Evolutionary conservation across 352 stramenopile genomes (phyloP).

Genomic region (Phytophthora multivora): DNA sequence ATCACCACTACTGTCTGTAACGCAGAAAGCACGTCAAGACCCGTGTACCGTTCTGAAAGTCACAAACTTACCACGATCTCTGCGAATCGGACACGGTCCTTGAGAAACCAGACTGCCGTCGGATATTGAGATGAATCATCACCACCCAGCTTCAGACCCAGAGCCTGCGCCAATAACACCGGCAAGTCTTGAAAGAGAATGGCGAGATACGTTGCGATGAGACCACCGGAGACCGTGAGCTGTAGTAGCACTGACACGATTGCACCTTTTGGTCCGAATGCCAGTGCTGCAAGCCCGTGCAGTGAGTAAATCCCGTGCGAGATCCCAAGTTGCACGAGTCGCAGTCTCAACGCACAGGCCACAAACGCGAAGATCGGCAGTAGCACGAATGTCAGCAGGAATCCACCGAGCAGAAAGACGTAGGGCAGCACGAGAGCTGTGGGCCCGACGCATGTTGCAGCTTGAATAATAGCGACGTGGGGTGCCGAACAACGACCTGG

Average conservation of each 20-base stretch:
- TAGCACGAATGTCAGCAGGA: constrained; percentile 46
- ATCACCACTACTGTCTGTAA: constrained; percentile 42
- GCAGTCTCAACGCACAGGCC: constrained; percentile 31
- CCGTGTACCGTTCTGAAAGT: neutral
- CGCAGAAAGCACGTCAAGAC: neutral
- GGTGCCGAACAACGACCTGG: constrained; percentile 40
- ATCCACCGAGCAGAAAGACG: constrained; percentile 50
- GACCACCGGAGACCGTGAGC: constrained; percentile 39
- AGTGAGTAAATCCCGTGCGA: constrained; percentile 60
- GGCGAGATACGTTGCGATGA: constrained; percentile 46
- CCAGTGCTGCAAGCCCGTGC: constrained; percentile 50
- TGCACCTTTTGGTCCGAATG: constrained; percentile 40
- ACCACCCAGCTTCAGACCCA: constrained; percentile 42
- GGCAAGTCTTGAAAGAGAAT: constrained; percentile 52
- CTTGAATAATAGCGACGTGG: constrained; percentile 39
- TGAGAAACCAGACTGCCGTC: constrained; percentile 29
- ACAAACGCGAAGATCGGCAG: constrained; percentile 38
- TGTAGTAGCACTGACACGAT: constrained; percentile 39
- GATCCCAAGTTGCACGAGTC: constrained; percentile 52
- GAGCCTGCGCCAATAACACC: constrained; percentile 38
- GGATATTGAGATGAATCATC: constrained; percentile 18
- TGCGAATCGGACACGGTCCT: constrained; percentile 39
- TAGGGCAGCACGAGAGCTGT: constrained; percentile 45
- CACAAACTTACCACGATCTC: constrained; percentile 38
- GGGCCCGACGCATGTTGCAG: constrained; percentile 39